Base-by-base conservation (phyloP, 495 filamentous ascomycete genomes). In the Penicillium paxilli region DNA sequence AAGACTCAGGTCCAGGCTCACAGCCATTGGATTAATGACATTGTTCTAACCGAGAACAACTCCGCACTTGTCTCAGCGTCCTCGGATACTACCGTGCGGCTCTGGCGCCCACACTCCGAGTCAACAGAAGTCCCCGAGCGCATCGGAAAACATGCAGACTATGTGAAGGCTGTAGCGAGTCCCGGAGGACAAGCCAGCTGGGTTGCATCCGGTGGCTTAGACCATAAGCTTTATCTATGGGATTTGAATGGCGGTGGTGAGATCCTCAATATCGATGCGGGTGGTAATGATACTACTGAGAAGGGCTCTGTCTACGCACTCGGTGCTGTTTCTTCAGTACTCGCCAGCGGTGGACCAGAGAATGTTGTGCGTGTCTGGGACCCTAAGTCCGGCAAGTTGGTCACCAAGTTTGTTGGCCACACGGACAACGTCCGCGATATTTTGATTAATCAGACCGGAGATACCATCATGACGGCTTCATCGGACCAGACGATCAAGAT, bases 11-110 rank as follows among this genome's bases (percentile, higher is more conserved):
- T 92, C n/a, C 92, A 97, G 64, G 95, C 94, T 11, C 94, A 98
- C 68, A 98, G 92, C 23, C 93, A 98, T 70, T 98, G 94, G 94
- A 88, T 98, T 68, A 98, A 98, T 66, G 93, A 98, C 63, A 90
- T 98, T 53, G 83, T 86, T n/a, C 83, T 98, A 49, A 86, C 88
- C 23, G 81, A 92, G 60, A 83, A 87, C 45, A 90, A 96, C 66
- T 81, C 85, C 16, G 91, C 91, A 6, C 77, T 98, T 10, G 89
- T 97, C 7, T 96, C 95, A 10, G 93, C 91, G 19, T 98, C 94
- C 4, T 97, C 95, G 11, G 94, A 98, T 70, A 86, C 95, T 25
- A 92, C 90, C 9, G 93, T 98, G 44, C 91, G 95, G 70, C 78
- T 96, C 66, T 98, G 94, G 94, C 84, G 92, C 54, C 94, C 94